Percentiles rank a stretch among this genome's conserved stretches.
Evolutionary conservation across 495 filamentous ascomycete species (phyloP).

Genomic region (Amphirosellinia nigrospora): DNA sequence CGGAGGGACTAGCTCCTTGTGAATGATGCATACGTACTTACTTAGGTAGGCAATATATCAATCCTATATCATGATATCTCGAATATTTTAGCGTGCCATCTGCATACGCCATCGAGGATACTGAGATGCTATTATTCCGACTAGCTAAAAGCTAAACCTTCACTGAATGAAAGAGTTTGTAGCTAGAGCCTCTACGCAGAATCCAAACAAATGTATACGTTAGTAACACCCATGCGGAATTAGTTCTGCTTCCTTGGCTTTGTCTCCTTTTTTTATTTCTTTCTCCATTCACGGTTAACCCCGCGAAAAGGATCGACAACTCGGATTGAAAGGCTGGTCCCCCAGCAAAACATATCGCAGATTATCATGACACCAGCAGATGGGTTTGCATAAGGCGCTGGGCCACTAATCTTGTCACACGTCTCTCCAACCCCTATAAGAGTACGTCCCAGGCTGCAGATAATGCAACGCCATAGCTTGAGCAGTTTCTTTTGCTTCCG

Average conservation of each 20-base stretch:
- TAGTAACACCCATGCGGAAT: background rate
- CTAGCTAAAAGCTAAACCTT: background rate
- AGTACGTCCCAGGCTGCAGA: background rate
- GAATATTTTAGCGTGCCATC: background rate
- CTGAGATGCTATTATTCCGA: background rate
- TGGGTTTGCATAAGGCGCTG: background rate
- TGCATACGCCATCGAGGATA: background rate
- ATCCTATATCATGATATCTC: background rate
- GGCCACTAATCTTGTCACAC: slow-evolving; percentile 4
- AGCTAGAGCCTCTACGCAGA: background rate
- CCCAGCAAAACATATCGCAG: background rate
- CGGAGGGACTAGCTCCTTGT: background rate
- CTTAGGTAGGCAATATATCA: background rate
- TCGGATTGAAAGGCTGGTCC: background rate
- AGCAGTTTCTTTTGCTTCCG: background rate
- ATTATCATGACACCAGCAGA: background rate
- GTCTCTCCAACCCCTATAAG: slow-evolving; percentile 1
- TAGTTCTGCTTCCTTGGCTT: background rate
- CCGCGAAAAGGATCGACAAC: background rate
- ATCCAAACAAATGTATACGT: background rate
- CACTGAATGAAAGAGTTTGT: background rate
- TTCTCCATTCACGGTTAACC: background rate
- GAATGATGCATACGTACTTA: background rate
- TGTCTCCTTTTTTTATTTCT: background rate
- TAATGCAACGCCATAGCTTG: slow-evolving; percentile 1